Evolutionary conservation across 306 rosid genomes (phyloP).

Genomic region (Styphnolobium japonicum): DNA sequence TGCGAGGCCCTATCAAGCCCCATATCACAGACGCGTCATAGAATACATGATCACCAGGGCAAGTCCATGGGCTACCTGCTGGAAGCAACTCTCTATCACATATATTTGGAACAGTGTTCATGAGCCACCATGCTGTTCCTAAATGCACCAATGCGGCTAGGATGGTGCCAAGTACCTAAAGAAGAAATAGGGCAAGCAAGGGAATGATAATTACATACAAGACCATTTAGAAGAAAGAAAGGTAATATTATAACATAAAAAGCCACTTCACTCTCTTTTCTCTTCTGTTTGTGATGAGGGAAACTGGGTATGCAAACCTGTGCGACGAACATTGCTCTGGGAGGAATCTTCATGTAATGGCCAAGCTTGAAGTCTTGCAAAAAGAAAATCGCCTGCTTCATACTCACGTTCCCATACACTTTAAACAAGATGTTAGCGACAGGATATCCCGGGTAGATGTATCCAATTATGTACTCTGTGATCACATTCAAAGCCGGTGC

Average conservation of each 20-base stretch:
- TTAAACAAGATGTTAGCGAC: slow-evolving; percentile 76
- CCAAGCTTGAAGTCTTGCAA: slow-evolving; percentile 90
- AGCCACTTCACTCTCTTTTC: background rate
- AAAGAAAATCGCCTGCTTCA: slow-evolving; percentile 69
- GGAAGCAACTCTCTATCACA: slow-evolving; percentile 67
- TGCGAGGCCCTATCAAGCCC: slow-evolving; percentile 76
- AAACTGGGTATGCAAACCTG: slow-evolving; percentile 46
- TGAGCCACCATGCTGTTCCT: slow-evolving; percentile 86
- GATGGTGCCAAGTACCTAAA: slow-evolving; percentile 61
- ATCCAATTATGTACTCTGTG: slow-evolving; percentile 77
- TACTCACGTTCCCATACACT: slow-evolving; percentile 70
- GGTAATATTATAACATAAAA: background rate
- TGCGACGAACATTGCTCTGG: slow-evolving; percentile 75
- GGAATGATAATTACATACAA: background rate
- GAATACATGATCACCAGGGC: slow-evolving; percentile 88
- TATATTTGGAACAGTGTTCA: slow-evolving; percentile 59
- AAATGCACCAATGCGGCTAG: slow-evolving; percentile 62
- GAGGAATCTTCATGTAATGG: slow-evolving; percentile 95
- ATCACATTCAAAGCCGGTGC: slow-evolving; percentile 60
- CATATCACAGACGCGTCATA: slow-evolving; percentile 82
- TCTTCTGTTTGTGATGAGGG: background rate
- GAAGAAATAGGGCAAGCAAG: background rate
- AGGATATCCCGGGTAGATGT: slow-evolving; percentile 82
- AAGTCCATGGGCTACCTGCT: slow-evolving; percentile 80
- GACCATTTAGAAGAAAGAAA: background rate